These are phyloP conservation scores for Haplographium delicatum DNA, from an alignment of 495 filamentous ascomycete species.

Conservation along the genomic window DNA sequence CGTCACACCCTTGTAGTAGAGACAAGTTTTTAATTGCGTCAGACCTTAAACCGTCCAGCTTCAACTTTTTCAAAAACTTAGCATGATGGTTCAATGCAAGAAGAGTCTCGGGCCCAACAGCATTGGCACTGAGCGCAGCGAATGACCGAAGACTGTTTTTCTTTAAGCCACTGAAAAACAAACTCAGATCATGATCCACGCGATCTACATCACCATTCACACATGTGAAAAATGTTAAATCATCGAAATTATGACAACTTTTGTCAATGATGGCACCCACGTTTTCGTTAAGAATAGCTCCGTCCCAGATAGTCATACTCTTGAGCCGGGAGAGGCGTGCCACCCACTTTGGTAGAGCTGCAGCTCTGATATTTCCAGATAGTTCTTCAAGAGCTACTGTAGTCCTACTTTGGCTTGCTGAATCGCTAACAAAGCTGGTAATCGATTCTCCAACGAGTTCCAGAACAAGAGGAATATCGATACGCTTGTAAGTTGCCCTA, in stretches of 20 bases:
- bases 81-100: slow-evolving; percentile 53
- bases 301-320: slow-evolving; percentile 51
- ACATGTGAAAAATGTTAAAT: slow-evolving; percentile 49
- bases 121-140: slow-evolving; percentile 46
- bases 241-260: slow-evolving; percentile 56
- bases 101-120: slow-evolving; percentile 49
- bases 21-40: slow-evolving; percentile 42
- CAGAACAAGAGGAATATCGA: slow-evolving; percentile 19
- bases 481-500: slow-evolving; percentile 6
- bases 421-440: slow-evolving; percentile 28
- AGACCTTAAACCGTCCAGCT: slow-evolving; percentile 44
- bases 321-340: slow-evolving; percentile 32
- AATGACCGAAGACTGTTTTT: slow-evolving; percentile 57
- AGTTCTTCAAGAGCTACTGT: slow-evolving; percentile 43
- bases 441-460: slow-evolving; percentile 24
- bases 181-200: slow-evolving; percentile 52
- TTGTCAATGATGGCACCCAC: slow-evolving; percentile 45
- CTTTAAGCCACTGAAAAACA: slow-evolving; percentile 51
- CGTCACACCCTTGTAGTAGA: slow-evolving; percentile 45
- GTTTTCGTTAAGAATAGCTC: slow-evolving; percentile 47
- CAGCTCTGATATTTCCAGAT: slow-evolving; percentile 28
- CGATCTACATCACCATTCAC: slow-evolving; percentile 31
- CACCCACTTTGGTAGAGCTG: slow-evolving; percentile 32
- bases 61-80: slow-evolving; percentile 49
- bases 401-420: slow-evolving; percentile 28